Percentiles rank a stretch among this genome's conserved stretches.
phyloP scores from a whole-genome alignment of 2,329 filamentous ascomycete genomes.

The Cordyceps cicadae region DNA sequence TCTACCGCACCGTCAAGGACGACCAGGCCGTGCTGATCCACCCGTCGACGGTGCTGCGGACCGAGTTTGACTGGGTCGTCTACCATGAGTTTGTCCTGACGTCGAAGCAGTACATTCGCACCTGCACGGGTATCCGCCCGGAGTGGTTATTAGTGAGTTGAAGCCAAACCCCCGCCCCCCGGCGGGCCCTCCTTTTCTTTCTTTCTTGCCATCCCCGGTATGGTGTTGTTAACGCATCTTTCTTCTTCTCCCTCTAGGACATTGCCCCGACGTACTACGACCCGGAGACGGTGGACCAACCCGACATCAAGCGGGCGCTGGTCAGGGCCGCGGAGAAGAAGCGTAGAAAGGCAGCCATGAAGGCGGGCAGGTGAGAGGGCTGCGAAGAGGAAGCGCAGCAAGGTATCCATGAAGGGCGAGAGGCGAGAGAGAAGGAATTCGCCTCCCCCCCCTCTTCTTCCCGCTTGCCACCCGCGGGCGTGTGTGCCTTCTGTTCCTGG shows the following conservation, averaged over 20 bases:
- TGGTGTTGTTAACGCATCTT: constrained; percentile 2
- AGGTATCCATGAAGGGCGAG: too few species aligned
- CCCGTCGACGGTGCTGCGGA: constrained; percentile 79
- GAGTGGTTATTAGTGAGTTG: constrained; percentile 81
- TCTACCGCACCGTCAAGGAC: constrained; percentile 93
- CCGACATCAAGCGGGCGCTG: constrained; percentile 69
- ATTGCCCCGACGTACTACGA: constrained; percentile 94
- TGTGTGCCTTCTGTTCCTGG: not conserved
- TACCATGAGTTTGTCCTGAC: constrained; percentile 99
- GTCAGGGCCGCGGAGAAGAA: constrained; percentile 51
- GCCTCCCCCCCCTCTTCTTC: too few species aligned
- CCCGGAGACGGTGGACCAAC: constrained; percentile 70
- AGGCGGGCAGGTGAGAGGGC: constrained; percentile 34
- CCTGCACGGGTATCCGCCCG: constrained; percentile 80
- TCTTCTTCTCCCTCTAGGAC: constrained; percentile 62
- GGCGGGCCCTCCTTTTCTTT: too few species aligned
- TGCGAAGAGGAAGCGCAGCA: too few species aligned
- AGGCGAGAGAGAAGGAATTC: too few species aligned
- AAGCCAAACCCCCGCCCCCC: too few species aligned
- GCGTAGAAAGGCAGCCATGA: constrained; percentile 50
- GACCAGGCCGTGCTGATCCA: constrained; percentile 90
- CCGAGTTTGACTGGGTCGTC: constrained; percentile 91
- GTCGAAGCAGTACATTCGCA: constrained; percentile 95
- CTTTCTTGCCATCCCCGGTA: too few species aligned
- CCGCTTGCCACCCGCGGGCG: not conserved